A percentile compares a stretch with the other conserved stretches of the same genome.
These are phyloP conservation scores for Xylaria sp. DNA, from an alignment of 2,329 filamentous ascomycete genomes.

Conservation along the genomic window DNA sequence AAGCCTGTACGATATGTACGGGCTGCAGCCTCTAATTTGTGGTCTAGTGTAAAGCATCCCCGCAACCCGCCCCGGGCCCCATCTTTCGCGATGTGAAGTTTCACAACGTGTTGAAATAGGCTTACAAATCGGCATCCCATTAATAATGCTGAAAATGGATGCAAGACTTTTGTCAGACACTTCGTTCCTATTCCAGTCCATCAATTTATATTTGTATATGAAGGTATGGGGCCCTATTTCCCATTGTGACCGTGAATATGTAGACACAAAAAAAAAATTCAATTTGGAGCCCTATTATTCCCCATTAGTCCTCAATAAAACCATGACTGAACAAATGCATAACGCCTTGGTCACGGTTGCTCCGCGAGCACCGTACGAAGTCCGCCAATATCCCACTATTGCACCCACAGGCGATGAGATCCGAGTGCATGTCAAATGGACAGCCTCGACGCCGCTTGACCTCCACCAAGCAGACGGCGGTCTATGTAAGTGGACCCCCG, in stretches of 20 bases:
- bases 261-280: neutral
- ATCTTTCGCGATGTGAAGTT: too few species aligned
- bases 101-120: too few species aligned
- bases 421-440: slow-evolving; percentile 58
- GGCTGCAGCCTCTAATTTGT: too few species aligned
- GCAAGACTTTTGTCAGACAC: neutral
- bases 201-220: too few species aligned
- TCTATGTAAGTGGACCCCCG: slow-evolving; percentile 33
- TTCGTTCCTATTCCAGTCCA: too few species aligned
- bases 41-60: too few species aligned
- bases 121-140: too few species aligned
- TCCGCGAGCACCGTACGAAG: slow-evolving; percentile 31
- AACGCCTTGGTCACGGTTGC: slow-evolving; percentile 33
- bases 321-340: slow-evolving; percentile 29
- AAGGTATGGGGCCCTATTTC: too few species aligned
- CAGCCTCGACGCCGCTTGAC: slow-evolving; percentile 62
- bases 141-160: too few species aligned
- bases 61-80: too few species aligned
- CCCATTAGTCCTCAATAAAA: neutral
- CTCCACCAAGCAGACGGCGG: slow-evolving; percentile 65
- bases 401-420: slow-evolving; percentile 50
- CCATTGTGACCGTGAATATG: too few species aligned
- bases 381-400: slow-evolving; percentile 29
- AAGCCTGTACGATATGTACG: too few species aligned
- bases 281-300: neutral